phyloP scores from a whole-genome alignment of 768 basidiomycete species.

The Hortiboletus campestris region DNA sequence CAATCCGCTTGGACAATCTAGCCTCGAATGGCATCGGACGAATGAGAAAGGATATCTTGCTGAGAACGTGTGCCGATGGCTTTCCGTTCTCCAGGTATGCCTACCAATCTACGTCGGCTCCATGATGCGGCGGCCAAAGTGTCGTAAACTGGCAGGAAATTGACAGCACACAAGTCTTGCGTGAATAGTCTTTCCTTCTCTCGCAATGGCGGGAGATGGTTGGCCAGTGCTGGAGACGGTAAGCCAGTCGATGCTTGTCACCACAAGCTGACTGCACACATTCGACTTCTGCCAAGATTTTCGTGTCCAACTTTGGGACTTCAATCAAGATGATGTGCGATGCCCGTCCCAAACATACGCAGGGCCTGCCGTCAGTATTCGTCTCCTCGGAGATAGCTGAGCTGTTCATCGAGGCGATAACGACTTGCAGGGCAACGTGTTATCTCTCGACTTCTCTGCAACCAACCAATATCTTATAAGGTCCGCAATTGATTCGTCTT shows the following conservation, averaged over 20 bases:
- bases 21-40: slow-evolving; percentile 26
- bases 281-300: slow-evolving; percentile 42
- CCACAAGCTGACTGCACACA: slow-evolving; percentile 11
- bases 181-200: slow-evolving; percentile 66
- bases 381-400: slow-evolving; percentile 28
- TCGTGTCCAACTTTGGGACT: slow-evolving; percentile 61
- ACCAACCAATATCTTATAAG: slow-evolving; percentile 61
- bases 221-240: slow-evolving; percentile 74
- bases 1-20: slow-evolving; percentile 21
- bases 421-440: slow-evolving; percentile 58
- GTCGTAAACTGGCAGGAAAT: slow-evolving; percentile 24
- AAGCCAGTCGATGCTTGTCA: slow-evolving; percentile 22
- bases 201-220: slow-evolving; percentile 54
- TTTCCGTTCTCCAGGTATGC: slow-evolving; percentile 37
- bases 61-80: slow-evolving; percentile 23
- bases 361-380: slow-evolving; percentile 41
- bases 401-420: slow-evolving; percentile 16
- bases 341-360: slow-evolving; percentile 41
- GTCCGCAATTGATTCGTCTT: slow-evolving; percentile 42
- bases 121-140: background rate
- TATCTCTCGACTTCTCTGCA: slow-evolving; percentile 69
- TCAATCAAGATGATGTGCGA: slow-evolving; percentile 55
- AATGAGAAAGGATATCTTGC: slow-evolving; percentile 16
- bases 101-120: background rate
- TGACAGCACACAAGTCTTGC: slow-evolving; percentile 55